These are phyloP conservation scores for Spatholobus suberectus DNA, from an alignment of 306 rosid species.

Conservation along the genomic window DNA sequence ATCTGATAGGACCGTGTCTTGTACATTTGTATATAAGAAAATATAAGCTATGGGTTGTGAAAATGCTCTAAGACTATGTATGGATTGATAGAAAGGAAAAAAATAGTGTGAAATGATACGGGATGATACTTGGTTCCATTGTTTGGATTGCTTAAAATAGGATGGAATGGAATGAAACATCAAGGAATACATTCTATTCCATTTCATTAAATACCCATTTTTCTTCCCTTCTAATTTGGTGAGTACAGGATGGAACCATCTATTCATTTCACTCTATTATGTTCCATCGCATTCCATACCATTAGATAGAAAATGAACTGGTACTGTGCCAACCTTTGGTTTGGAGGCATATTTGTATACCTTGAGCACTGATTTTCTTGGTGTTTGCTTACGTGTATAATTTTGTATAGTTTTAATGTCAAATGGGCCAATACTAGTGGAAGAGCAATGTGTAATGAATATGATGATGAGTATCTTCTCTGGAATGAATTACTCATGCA, in stretches of 20 bases:
- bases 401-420: constrained; percentile 56
- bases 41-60: constrained; percentile 84
- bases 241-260: neutral
- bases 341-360: constrained; percentile 35
- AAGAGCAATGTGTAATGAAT: constrained; percentile 24
- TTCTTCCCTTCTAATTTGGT: neutral
- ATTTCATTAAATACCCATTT: neutral
- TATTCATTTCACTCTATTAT: constrained; percentile 14
- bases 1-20: constrained; percentile 80
- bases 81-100: neutral
- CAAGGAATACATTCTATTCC: neutral
- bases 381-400: constrained; percentile 49
- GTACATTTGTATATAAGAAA: constrained; percentile 80
- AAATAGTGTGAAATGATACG: constrained; percentile 3
- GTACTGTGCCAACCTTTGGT: constrained; percentile 8
- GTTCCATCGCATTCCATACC: neutral
- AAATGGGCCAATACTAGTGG: constrained; percentile 41
- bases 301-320: neutral
- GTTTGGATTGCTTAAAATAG: neutral
- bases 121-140: neutral
- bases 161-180: neutral
- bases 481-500: neutral
- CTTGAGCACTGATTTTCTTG: constrained; percentile 43
- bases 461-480: constrained; percentile 21
- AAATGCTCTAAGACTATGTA: constrained; percentile 58